Evolutionary conservation across 106 monocot species (phyloP).

Genomic region (Dioscorea alata): DNA sequence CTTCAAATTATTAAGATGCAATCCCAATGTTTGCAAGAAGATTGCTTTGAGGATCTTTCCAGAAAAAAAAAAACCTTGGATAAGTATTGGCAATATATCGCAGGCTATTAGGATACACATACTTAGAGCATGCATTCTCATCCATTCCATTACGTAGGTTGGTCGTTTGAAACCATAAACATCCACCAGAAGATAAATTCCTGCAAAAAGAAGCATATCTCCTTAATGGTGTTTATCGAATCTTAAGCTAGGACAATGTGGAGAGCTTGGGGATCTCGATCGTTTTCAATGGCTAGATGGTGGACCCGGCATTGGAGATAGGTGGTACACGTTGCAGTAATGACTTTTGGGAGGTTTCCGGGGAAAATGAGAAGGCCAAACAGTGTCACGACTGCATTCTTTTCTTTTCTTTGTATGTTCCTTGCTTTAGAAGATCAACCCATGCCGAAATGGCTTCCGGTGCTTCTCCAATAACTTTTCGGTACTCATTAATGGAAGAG

Average conservation of each 20-base stretch:
- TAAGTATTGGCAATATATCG: constrained; percentile 68
- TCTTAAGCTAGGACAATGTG: too few species aligned
- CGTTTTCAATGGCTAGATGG: too few species aligned
- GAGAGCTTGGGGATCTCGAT: too few species aligned
- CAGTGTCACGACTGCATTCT: constrained; percentile 52
- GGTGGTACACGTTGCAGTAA: too few species aligned
- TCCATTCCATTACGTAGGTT: constrained; percentile 66
- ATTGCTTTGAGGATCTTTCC: constrained; percentile 74
- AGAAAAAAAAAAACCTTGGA: constrained; percentile 95
- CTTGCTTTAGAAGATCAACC: constrained; percentile 37
- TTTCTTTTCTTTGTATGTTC: constrained; percentile 51
- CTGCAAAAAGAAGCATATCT: too few species aligned
- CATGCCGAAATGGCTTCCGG: constrained; percentile 60
- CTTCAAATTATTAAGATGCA: neutral
- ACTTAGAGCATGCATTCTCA: constrained; percentile 83
- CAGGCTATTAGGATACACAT: constrained; percentile 82
- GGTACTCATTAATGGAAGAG: too few species aligned
- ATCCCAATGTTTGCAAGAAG: constrained; percentile 14
- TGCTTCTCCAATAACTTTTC: too few species aligned
- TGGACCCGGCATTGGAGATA: too few species aligned
- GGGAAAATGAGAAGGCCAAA: constrained; percentile 38
- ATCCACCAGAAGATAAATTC: too few species aligned
- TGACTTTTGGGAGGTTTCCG: constrained; percentile 32
- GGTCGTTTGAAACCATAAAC: constrained; percentile 51
- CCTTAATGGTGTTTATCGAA: too few species aligned